Base-by-base conservation (phyloP, 176 grass and related monocot species). In the Aegilops bicornis region DNA sequence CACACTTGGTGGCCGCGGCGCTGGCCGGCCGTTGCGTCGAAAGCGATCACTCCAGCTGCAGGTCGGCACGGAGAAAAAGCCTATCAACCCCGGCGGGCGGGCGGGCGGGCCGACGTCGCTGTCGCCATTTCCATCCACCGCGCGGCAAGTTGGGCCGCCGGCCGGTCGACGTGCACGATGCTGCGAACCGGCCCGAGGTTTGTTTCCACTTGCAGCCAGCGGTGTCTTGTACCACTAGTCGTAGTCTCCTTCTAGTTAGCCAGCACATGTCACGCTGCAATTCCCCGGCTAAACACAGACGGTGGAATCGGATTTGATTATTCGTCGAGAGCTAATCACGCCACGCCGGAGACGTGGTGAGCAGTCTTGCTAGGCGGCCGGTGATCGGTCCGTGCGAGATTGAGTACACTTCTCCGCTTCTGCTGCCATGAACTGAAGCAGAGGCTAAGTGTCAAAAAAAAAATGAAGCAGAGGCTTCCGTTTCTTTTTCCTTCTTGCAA, bases 111-210 rank as follows among this genome's bases (percentile, higher is more conserved):
- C 73, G 73, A 9, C 89, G 85, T 87, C 85, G 67, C 89, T 80
- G 80, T 90, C 85, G 68, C 23, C 54, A 22, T 86, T 87, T 84
- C 89, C 75, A 74, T 80, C 50, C 16, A 17, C 14, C 72, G 52
- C 16, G 36, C 54, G 73, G 67, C 80, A 72, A 87, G 67, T 84
- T 84, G 45, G 45, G 45, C 80, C 89, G 43, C 43, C 43, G 43
- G 81, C 79, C 89, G 74, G 70, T 87, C 89, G 89, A 39, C 89
- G 48, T 80, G 74, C 76, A 81, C 89, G 47, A 91, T 80, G 85
- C 89, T 71, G 74, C 75, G 79, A 87, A 52, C 72, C 80, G 80
- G 75, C 80, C 79, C 24, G 24, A 69, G 65, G 72, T 29, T 72
- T 43, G 84, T 73, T 78, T 80, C 84, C 84, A 87, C 76, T 87